Evolutionary conservation across 371 early-diverging fungal species (phyloP).

Genomic region (Encephalitozoon intestinalis): DNA sequence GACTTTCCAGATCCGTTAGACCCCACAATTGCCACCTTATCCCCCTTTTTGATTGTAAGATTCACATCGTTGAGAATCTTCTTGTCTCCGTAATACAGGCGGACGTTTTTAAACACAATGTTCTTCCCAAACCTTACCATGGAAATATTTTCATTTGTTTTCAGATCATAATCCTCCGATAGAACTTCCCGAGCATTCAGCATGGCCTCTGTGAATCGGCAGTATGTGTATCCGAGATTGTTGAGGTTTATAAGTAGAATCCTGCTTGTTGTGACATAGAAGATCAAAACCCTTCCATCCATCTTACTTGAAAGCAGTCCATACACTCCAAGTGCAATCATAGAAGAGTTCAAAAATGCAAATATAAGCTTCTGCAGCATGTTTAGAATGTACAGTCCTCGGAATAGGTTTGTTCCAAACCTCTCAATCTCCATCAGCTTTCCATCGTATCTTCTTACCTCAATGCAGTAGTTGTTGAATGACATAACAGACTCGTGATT

Average conservation of each 20-base stretch:
- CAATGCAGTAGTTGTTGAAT: constrained; percentile 41
- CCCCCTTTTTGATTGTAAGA: constrained; percentile 64
- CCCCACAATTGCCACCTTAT: constrained; percentile 71
- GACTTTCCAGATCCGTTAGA: constrained; percentile 98
- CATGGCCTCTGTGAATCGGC: constrained; percentile 44
- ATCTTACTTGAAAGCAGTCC: constrained; percentile 26
- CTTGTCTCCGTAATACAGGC: constrained; percentile 8
- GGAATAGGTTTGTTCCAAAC: constrained; percentile 22
- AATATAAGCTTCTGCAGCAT: constrained; percentile 49
- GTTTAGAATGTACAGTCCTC: constrained; percentile 52
- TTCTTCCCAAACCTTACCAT: constrained; percentile 6
- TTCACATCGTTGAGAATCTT: constrained; percentile 69
- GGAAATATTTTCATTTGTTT: background rate
- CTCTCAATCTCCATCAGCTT: constrained; percentile 22
- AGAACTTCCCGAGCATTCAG: constrained; percentile 13
- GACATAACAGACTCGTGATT: constrained; percentile 54
- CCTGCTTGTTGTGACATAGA: constrained; percentile 34
- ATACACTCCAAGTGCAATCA: constrained; percentile 34
- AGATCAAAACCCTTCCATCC: constrained; percentile 18
- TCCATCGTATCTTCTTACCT: constrained; percentile 42
- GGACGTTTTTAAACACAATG: constrained; percentile 29
- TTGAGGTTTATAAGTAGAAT: constrained; percentile 22
- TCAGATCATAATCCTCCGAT: background rate
- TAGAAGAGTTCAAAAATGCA: constrained; percentile 1
- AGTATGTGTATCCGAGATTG: constrained; percentile 57